Conservation (phyloP, 208 protist species). For the Crithidia expoeki region DNA sequence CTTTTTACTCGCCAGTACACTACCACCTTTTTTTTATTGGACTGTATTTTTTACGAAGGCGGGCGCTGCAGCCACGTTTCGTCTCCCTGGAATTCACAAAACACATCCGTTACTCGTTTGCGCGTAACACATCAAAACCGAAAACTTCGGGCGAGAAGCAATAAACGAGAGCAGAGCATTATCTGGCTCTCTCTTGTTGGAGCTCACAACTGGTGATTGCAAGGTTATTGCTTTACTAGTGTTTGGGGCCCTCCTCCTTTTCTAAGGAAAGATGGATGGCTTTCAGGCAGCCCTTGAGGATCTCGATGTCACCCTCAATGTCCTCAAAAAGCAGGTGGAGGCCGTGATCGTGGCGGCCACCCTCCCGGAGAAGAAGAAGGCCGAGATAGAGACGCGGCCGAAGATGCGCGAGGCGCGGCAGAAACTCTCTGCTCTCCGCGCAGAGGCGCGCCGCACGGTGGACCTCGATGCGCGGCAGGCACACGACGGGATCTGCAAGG, state of each 20-base stretch:
- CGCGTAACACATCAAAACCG: too few relatives aligned
- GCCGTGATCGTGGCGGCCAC: slow-evolving; percentile 54
- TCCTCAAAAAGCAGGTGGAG: slow-evolving; percentile 52
- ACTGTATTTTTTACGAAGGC: too few relatives aligned
- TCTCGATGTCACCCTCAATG: slow-evolving; percentile 43
- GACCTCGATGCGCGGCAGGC: slow-evolving; percentile 47
- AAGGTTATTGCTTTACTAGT: too few relatives aligned
- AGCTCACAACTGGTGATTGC: too few relatives aligned
- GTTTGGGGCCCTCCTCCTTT: too few relatives aligned
- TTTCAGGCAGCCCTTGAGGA: slow-evolving; percentile 50
- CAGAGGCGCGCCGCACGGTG: slow-evolving; percentile 65
- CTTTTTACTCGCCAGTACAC: not conserved
- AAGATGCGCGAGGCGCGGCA: slow-evolving; percentile 71
- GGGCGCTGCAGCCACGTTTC: not conserved
- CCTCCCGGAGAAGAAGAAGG: slow-evolving; percentile 70
- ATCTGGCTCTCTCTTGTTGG: too few relatives aligned
- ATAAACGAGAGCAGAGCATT: too few relatives aligned
- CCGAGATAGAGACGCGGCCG: slow-evolving; percentile 62
- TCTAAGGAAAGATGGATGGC: slow-evolving; percentile 40
- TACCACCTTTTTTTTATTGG: not conserved
- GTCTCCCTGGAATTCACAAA: not conserved
- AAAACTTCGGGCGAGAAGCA: too few relatives aligned
- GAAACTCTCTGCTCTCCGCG: slow-evolving; percentile 64
- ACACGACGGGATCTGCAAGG: slow-evolving; percentile 64
- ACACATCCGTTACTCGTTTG: not conserved